Conservation (phyloP, 2,329 filamentous ascomycete species). For the Capronia coronata region DNA sequence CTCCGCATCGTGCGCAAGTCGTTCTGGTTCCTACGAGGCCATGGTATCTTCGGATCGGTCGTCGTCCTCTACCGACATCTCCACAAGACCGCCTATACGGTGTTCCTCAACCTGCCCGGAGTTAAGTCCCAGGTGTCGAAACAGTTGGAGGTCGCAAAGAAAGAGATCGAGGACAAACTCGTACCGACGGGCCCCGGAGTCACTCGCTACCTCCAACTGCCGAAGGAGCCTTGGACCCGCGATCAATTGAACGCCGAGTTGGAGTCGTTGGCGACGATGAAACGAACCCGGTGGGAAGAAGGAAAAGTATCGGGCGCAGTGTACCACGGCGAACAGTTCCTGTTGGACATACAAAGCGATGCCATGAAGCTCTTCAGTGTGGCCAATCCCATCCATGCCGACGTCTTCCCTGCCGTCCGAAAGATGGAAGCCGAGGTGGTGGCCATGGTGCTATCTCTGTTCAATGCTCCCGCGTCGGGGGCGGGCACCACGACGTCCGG, state of each 20-base stretch:
- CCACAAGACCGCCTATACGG: slow-evolving; percentile 69
- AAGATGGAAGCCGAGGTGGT: slow-evolving; percentile 99
- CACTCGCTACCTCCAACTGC: slow-evolving; percentile 67
- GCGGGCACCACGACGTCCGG: slow-evolving; percentile 87
- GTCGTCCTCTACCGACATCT: slow-evolving; percentile 65
- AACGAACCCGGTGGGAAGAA: slow-evolving; percentile 96
- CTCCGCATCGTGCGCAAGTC: slow-evolving; percentile 73
- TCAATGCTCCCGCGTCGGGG: slow-evolving; percentile 78
- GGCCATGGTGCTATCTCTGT: slow-evolving; percentile 82
- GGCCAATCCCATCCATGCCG: slow-evolving; percentile 91
- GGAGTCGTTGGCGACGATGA: slow-evolving; percentile 69
- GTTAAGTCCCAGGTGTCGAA: slow-evolving; percentile 79
- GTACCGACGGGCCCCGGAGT: slow-evolving; percentile 65
- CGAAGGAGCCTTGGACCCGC: slow-evolving; percentile 73
- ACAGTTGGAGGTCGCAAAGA: slow-evolving; percentile 71
- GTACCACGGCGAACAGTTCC: slow-evolving; percentile 81
- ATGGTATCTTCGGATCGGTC: slow-evolving; percentile 74
- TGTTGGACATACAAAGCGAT: slow-evolving; percentile 80
- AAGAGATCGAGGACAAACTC: slow-evolving; percentile 77
- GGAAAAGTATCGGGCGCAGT: slow-evolving; percentile 90
- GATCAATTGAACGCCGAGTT: slow-evolving; percentile 77
- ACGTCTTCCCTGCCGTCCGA: slow-evolving; percentile 93
- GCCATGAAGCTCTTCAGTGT: slow-evolving; percentile 93
- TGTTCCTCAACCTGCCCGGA: slow-evolving; percentile 79
- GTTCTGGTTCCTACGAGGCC: slow-evolving; percentile 79